Percentiles rank a stretch among this genome's conserved stretches.
Conservation (phyloP, 805 yeast species). For the Starmerella powellii region DNA sequence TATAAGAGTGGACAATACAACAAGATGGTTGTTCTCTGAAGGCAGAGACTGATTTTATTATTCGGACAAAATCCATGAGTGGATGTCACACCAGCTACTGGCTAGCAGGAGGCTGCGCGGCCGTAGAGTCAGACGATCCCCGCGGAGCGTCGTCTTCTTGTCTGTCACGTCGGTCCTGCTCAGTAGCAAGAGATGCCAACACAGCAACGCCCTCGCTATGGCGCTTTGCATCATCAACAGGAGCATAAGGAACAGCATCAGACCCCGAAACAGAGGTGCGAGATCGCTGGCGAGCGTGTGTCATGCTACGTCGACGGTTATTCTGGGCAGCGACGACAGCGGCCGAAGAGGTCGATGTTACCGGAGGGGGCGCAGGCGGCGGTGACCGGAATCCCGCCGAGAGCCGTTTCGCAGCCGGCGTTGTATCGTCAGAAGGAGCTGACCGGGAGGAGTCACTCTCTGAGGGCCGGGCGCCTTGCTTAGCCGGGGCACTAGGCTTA, state of each 20-base stretch:
- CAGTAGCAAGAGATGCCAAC: conserved; percentile 22
- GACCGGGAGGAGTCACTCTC: not conserved
- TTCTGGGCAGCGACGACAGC: conserved; percentile 16
- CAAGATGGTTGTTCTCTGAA: too few species aligned
- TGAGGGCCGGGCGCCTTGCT: not conserved
- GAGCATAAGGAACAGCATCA: not conserved
- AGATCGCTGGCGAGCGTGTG: conserved; percentile 14
- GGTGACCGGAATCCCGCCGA: too few species aligned
- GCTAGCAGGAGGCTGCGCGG: too few species aligned
- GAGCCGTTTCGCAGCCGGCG: not conserved
- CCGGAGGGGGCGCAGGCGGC: not conserved
- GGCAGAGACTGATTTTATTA: too few species aligned
- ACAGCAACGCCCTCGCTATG: conserved; percentile 23
- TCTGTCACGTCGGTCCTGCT: conserved; percentile 7
- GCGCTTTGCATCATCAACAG: conserved; percentile 9
- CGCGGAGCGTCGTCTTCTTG: too few species aligned
- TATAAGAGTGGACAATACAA: too few species aligned
- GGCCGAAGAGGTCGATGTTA: conserved; percentile 3
- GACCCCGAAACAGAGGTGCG: conserved; percentile 1
- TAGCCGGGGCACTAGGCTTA: too few species aligned
- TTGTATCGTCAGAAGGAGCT: not conserved
- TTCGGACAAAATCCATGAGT: too few species aligned
- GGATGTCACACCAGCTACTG: too few species aligned
- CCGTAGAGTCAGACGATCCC: too few species aligned
- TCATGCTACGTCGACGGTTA: conserved; percentile 12